Base-by-base conservation (phyloP, 1,284 basidiomycete genomes). In the Cutaneotrichosporon cavernicola region DNA sequence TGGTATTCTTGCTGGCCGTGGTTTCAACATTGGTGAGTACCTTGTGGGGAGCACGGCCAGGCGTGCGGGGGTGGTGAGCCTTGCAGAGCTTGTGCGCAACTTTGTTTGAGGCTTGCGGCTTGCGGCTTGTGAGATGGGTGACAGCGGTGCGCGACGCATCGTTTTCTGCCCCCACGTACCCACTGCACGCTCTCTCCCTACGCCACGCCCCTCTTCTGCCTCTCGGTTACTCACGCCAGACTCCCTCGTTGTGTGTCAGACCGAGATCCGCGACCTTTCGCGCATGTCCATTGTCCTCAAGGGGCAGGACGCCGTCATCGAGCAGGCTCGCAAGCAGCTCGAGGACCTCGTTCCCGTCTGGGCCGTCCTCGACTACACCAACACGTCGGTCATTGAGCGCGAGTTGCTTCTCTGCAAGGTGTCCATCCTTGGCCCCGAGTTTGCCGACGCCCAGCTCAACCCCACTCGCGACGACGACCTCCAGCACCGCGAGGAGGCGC, bases 221-320 rank as follows among this genome's bases (percentile, higher is more conserved):
- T 16, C 43, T 43, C 40, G 14, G 40, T 52, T 14, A 21, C 50
- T 53, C 21, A 56, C 56, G 26, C 62, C 82, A 80, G 97, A 99
- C 82, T 98, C 95, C 21, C 86, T 99, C 66, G 97, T 99, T 71
- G 97, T 99, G 26, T 99, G 97, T 82, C 88, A 92, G 64, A 99
- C 97, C 52, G 97, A 99, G 82, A 94, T 99, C 71, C 88, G 91
- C 64, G 97, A 99, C 82, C 85, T 99, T 51, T 94, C 91, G 83
- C 87, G 97, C 59, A 99, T 99, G 97, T 98, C 92, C 76, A 93
- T 99, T 80, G 93, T 97, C 69, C 85, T 99, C 57, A 89, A 88
- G 69, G 97, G 96, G 1, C 97, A 99, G 81, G 96, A 99, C 74
- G 93, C 92, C 66, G 95, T 99, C 50, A 90, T 99, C 60, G 97